Conservation (phyloP, 2,329 filamentous ascomycete species). For the Fusarium graminum region DNA sequence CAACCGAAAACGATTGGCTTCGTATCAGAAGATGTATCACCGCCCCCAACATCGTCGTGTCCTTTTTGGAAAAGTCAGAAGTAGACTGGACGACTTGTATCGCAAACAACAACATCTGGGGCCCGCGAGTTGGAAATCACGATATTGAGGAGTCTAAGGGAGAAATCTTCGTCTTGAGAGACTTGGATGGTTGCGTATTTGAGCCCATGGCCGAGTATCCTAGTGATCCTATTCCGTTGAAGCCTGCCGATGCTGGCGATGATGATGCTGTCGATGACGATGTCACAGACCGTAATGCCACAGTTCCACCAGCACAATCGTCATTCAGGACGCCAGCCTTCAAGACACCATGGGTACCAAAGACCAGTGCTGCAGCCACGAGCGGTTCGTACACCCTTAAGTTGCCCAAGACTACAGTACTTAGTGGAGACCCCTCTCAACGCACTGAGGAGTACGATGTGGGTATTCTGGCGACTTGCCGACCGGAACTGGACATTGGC, state of each 20-base stretch:
- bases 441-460: slow-evolving; percentile 7
- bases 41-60: slow-evolving; percentile 17
- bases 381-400: background rate
- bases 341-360: background rate
- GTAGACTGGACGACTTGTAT: slow-evolving; percentile 40
- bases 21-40: slow-evolving; percentile 42
- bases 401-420: background rate
- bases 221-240: background rate
- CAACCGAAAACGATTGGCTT: slow-evolving; percentile 45
- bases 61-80: slow-evolving; percentile 11
- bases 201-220: background rate
- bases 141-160: background rate
- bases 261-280: background rate
- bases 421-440: background rate
- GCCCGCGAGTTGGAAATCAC: slow-evolving; percentile 3
- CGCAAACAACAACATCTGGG: slow-evolving; percentile 43
- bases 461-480: slow-evolving; percentile 16
- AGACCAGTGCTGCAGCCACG: background rate
- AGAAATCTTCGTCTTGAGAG: background rate
- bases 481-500: slow-evolving; percentile 1
- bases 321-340: background rate
- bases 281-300: background rate
- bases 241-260: background rate
- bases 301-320: background rate
- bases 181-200: background rate